Evolutionary conservation across 495 filamentous ascomycete genomes (phyloP).

Genomic region (Penicillium odoratum): DNA sequence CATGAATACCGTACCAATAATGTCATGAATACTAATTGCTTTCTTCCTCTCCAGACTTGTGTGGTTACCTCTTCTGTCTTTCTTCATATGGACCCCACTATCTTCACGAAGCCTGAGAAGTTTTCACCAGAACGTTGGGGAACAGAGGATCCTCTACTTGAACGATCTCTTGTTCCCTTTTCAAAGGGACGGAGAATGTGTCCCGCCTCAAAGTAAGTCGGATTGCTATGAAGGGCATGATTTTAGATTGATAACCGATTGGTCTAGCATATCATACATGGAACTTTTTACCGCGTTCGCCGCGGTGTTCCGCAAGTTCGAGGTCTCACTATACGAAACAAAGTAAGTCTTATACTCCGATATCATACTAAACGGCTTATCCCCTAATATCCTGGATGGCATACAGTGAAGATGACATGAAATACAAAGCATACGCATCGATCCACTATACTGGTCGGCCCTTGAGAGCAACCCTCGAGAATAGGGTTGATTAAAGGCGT

Average conservation of each 20-base stretch:
- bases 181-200: background rate
- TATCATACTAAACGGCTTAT: too few species aligned
- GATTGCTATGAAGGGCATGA: background rate
- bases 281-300: background rate
- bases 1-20: too few species aligned
- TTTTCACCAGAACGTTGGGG: constrained; percentile 1
- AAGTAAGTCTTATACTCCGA: too few species aligned
- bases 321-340: background rate
- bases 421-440: too few species aligned
- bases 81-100: background rate
- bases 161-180: background rate
- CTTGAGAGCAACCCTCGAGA: too few species aligned
- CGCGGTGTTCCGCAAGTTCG: background rate
- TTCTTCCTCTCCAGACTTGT: too few species aligned
- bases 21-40: too few species aligned
- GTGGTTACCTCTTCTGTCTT: constrained; percentile 1
- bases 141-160: background rate
- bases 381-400: too few species aligned
- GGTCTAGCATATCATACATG: background rate
- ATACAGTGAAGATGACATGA: too few species aligned
- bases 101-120: constrained; percentile 1
- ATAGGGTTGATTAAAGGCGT: too few species aligned
- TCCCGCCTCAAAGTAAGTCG: background rate
- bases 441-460: too few species aligned
- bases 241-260: background rate